A percentile compares a stretch with the other conserved stretches of the same genome.
Conservation (phyloP, 2,329 filamentous ascomycete genomes). For the Dactylellina haptotyla region DNA sequence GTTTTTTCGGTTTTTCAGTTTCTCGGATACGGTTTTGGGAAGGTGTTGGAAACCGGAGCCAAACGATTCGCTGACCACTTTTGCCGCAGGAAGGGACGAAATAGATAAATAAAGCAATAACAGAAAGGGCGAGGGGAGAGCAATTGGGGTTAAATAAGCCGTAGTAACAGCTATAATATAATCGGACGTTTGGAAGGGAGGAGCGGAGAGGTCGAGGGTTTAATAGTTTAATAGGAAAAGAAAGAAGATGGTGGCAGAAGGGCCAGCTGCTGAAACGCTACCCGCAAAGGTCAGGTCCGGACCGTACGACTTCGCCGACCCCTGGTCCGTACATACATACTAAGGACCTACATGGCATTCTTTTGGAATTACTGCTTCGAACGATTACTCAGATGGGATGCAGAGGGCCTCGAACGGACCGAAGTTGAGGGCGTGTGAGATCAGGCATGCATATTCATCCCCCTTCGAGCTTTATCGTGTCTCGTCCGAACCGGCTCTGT, state of each 20-base stretch:
- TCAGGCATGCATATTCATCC: background rate
- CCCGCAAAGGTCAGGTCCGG: conserved; percentile 27
- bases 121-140: background rate
- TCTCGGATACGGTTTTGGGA: background rate
- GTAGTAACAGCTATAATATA: too few species aligned
- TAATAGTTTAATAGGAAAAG: background rate
- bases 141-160: background rate
- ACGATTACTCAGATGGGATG: too few species aligned
- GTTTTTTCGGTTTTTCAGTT: background rate
- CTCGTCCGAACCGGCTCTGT: background rate
- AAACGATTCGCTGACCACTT: conserved; percentile 25
- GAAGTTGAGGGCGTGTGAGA: too few species aligned
- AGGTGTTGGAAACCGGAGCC: conserved; percentile 25
- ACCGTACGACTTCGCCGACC: conserved; percentile 19
- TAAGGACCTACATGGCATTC: too few species aligned
- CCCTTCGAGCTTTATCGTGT: background rate
- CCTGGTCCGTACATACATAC: background rate
- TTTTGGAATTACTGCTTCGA: too few species aligned
- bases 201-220: too few species aligned
- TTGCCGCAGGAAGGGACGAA: background rate
- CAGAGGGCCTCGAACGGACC: too few species aligned
- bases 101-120: background rate
- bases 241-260: background rate
- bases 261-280: background rate
- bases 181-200: too few species aligned